Percentiles rank a stretch among this genome's conserved stretches.
phyloP scores from a whole-genome alignment of 768 basidiomycete genomes.

The Podaxis sp. region DNA sequence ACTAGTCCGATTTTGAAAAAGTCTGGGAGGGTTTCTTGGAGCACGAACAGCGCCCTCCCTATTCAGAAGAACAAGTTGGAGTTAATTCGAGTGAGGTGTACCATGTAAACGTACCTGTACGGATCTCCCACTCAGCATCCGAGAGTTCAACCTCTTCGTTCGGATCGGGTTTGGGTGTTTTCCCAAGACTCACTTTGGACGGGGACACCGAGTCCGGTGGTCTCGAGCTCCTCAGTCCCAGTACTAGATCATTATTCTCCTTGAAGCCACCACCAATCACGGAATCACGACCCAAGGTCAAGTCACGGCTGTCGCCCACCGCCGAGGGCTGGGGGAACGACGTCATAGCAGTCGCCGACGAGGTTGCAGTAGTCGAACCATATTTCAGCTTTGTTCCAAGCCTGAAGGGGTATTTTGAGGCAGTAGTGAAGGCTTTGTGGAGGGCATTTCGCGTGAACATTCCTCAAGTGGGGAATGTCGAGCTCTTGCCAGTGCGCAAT shows the following conservation, averaged over 20 bases:
- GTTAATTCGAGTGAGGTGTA: neutral
- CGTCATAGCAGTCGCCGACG: conserved; percentile 1
- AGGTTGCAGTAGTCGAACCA: neutral
- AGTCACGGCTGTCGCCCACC: neutral
- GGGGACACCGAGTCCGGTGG: conserved; percentile 13
- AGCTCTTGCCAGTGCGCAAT: neutral
- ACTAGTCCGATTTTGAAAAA: conserved; percentile 72
- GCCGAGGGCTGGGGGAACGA: neutral
- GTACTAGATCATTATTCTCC: neutral
- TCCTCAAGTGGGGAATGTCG: neutral
- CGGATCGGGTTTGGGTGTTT: conserved; percentile 1
- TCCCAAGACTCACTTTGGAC: neutral
- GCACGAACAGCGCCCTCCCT: conserved; percentile 72
- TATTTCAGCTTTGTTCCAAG: neutral
- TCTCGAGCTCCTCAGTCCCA: conserved; percentile 3
- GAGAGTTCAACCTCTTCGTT: conserved; percentile 35
- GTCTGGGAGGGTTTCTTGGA: conserved; percentile 66
- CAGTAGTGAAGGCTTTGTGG: neutral
- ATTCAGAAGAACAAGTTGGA: neutral
- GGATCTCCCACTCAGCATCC: conserved; percentile 77
- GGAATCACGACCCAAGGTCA: neutral
- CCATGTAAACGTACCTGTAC: conserved; percentile 51
- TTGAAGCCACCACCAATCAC: neutral
- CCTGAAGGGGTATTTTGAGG: neutral
- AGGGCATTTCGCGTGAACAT: conserved; percentile 11